Evolutionary conservation across 768 basidiomycete genomes (phyloP), one percentile per base, ranked within the genome.

Genomic region (Infundibulicybe gibba): DNA sequence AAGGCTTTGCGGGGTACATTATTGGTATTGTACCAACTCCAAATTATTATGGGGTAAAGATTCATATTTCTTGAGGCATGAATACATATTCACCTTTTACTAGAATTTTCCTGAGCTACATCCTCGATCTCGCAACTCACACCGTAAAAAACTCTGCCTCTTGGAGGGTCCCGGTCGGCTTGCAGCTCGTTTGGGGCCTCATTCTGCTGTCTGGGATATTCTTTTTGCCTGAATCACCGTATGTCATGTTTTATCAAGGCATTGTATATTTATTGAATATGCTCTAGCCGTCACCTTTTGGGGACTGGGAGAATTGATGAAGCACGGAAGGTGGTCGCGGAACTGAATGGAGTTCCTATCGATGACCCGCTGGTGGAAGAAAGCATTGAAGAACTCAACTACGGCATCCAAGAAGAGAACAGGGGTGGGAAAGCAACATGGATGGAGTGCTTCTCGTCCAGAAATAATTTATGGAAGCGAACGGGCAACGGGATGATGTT

Each of bases 401-500:
- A 70, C 47, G 83, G 74, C 33, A 83, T 91, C 57, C 69, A 67
- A 13, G 79, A 76, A 3, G 88, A 91, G 64, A 91, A 90, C 56
- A 83, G 85, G 44, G 87, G 86, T 16, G 88, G 88, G 6, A 84
- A 87, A 57, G 85, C 86, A 1, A 84, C 81, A 0, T 90, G 87
- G 87, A 37, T 72, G 20, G 88, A 90, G 60, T 87, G 86, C 62
- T 90, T 90, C 72, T 83, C 83, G 1, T 70, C 74, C 3, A 64
- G 79, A 38, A 85, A 87, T 53, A 66, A 72, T 55, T 62, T 90
- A 37, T 87, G 85, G 80, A 84, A 81, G 62, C 75, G 88, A 45
- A 90, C 87, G 12, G 60, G 70, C 31, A 89, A 88, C 49, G 86
- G 87, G n/a, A 86, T 87, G 81, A 86, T 87, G 81, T 62, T 87